Evolutionary conservation across 306 rosid genomes (phyloP).

Genomic region (Crataegus laevigata): DNA sequence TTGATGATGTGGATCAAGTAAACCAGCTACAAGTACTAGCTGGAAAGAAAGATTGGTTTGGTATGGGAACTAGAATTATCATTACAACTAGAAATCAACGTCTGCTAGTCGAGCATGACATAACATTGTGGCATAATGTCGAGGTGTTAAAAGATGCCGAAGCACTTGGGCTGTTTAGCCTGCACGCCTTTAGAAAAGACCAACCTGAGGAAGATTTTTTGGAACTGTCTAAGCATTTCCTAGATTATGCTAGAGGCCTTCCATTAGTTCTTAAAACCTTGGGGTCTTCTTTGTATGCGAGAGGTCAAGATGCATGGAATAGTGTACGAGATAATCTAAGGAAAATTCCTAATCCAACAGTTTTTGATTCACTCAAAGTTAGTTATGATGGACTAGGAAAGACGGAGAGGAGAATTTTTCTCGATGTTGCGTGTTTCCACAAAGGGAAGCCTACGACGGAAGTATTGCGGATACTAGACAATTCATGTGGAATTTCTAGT

Average conservation of each 20-base stretch:
- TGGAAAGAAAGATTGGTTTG: slow-evolving; percentile 7
- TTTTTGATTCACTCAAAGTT: neutral
- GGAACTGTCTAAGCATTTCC: too few relatives aligned
- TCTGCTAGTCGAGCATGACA: neutral
- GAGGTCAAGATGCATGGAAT: neutral
- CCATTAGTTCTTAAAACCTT: neutral
- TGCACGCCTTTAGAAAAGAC: too few relatives aligned
- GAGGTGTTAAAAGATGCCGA: too few relatives aligned
- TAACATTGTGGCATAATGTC: too few relatives aligned
- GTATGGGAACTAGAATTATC: slow-evolving; percentile 25
- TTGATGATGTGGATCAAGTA: slow-evolving; percentile 24
- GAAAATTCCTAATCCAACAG: neutral
- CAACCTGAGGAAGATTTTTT: too few relatives aligned
- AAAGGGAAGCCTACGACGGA: too few relatives aligned
- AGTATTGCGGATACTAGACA: too few relatives aligned
- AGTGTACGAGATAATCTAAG: neutral
- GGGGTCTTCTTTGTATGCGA: accelerated
- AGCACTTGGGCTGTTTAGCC: too few relatives aligned
- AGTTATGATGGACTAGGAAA: too few relatives aligned
- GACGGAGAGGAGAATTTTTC: too few relatives aligned
- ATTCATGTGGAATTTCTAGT: too few relatives aligned
- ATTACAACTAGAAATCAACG: slow-evolving; percentile 21
- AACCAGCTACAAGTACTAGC: neutral
- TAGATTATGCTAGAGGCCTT: neutral
- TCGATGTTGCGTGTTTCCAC: too few relatives aligned